These are phyloP conservation scores for Lachnellula cervina DNA, from an alignment of 2,329 filamentous ascomycete genomes.

Conservation along the genomic window DNA sequence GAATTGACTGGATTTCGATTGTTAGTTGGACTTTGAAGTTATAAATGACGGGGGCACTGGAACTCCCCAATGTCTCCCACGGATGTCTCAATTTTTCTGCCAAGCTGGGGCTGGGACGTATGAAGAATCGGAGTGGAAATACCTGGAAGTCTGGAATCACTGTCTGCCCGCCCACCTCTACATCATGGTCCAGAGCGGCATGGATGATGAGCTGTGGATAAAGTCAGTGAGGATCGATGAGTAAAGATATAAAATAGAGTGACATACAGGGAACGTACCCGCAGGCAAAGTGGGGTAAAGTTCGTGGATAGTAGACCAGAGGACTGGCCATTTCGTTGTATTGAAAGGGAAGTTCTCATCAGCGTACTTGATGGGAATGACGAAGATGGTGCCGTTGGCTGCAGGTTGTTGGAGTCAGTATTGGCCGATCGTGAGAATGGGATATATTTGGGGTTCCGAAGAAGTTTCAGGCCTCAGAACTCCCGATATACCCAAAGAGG, in stretches of 20 bases:
- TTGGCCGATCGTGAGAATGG: no score
- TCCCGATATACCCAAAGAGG: no score
- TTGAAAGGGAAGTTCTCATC: no score
- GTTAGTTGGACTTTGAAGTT: background rate
- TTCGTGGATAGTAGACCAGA: conserved; percentile 43
- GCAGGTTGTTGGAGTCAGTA: no score
- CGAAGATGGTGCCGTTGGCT: conserved; percentile 47
- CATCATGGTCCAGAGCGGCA: conserved; percentile 17
- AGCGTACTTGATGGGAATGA: conserved; percentile 46
- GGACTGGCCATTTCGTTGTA: conserved; percentile 40
- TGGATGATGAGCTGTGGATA: conserved; percentile 15
- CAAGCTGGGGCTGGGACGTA: no score
- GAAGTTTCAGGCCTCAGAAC: no score
- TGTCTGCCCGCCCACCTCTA: conserved; percentile 10
- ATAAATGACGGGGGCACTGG: background rate
- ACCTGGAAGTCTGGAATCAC: conserved; percentile 12
- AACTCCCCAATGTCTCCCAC: no score
- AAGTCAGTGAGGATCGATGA: background rate
- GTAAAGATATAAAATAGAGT: background rate
- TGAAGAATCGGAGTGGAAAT: background rate
- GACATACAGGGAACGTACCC: conserved; percentile 47
- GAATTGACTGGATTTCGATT: conserved; percentile 37
- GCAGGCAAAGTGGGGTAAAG: conserved; percentile 45
- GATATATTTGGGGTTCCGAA: no score
- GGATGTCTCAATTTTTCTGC: no score